Evolutionary conservation across 2,329 filamentous ascomycete genomes (phyloP).

Genomic region (Chalaropsis thielavioides): DNA sequence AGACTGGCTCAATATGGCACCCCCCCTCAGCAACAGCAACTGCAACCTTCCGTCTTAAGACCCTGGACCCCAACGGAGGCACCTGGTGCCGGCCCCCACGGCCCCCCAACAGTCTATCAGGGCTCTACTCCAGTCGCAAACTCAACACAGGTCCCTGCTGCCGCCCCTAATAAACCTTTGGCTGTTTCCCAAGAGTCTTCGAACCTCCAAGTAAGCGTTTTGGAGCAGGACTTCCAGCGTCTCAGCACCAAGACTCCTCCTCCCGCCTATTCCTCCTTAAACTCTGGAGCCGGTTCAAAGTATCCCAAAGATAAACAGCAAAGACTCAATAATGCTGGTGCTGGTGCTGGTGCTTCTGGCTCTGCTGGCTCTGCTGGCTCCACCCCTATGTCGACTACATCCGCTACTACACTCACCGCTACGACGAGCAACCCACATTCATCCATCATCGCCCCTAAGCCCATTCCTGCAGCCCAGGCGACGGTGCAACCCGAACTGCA

Average conservation of each 20-base stretch:
- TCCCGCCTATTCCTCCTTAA: conserved; percentile 84
- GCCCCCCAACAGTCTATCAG: conserved; percentile 83
- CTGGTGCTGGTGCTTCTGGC: conserved; percentile 19
- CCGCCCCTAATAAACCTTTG: conserved; percentile 4
- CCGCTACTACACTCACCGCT: neutral
- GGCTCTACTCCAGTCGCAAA: conserved; percentile 40
- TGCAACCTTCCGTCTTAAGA: conserved; percentile 35
- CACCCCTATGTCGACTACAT: conserved; percentile 19
- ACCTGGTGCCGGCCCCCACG: conserved; percentile 73
- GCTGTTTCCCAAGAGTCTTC: conserved; percentile 10
- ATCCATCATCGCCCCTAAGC: conserved; percentile 10
- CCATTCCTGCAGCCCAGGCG: conserved; percentile 17
- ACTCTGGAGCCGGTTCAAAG: conserved; percentile 35
- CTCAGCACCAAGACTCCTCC: conserved; percentile 74
- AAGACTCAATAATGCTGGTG: conserved; percentile 22
- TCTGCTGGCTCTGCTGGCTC: conserved; percentile 13
- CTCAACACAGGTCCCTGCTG: conserved; percentile 15
- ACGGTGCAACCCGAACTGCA: conserved; percentile 9
- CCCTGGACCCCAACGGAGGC: conserved; percentile 94
- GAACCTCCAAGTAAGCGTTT: conserved; percentile 47
- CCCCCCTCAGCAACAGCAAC: conserved; percentile 23
- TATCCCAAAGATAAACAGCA: conserved; percentile 71
- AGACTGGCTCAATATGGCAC: conserved; percentile 63
- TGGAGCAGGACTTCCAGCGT: conserved; percentile 75
- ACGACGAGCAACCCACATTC: neutral